Conservation (phyloP, 108 stramenopile species). For the Pinguiococcus pyrenoidosus region DNA sequence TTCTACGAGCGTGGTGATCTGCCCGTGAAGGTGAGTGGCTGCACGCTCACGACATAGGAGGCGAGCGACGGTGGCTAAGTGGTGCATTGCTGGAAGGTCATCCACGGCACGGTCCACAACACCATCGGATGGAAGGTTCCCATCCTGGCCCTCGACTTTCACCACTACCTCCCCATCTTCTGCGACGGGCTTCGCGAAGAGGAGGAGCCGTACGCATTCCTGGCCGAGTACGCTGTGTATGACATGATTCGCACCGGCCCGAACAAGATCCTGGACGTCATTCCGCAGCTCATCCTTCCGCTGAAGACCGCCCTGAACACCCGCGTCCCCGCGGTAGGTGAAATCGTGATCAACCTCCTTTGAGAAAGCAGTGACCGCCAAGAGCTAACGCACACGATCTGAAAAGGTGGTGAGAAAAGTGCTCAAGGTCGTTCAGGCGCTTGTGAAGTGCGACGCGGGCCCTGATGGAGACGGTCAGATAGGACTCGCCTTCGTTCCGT, state of each 20-base stretch:
- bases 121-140: constrained; percentile 2
- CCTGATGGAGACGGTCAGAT: constrained; percentile 51
- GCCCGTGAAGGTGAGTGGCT: too few species aligned
- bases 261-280: constrained; percentile 13
- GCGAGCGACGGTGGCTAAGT: too few species aligned
- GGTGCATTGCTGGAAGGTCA: constrained; percentile 6
- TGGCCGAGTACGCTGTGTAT: constrained; percentile 6
- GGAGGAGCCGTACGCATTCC: constrained; percentile 11
- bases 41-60: too few species aligned
- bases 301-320: constrained; percentile 69
- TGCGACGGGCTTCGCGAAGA: constrained; percentile 15
- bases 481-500: constrained; percentile 22
- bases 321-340: constrained; percentile 39
- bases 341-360: neutral
- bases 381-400: too few species aligned
- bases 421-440: constrained; percentile 63
- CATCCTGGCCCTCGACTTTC: constrained; percentile 19
- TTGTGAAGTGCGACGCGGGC: constrained; percentile 54
- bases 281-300: constrained; percentile 21
- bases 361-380: neutral
- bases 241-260: constrained; percentile 10
- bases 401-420: constrained; percentile 72
- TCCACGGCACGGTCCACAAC: constrained; percentile 11
- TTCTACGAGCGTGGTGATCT: constrained; percentile 20
- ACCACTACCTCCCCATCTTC: constrained; percentile 31